Evolutionary conservation across 1,284 basidiomycete species (phyloP).

Genomic region (Takashimella tepidaria): DNA sequence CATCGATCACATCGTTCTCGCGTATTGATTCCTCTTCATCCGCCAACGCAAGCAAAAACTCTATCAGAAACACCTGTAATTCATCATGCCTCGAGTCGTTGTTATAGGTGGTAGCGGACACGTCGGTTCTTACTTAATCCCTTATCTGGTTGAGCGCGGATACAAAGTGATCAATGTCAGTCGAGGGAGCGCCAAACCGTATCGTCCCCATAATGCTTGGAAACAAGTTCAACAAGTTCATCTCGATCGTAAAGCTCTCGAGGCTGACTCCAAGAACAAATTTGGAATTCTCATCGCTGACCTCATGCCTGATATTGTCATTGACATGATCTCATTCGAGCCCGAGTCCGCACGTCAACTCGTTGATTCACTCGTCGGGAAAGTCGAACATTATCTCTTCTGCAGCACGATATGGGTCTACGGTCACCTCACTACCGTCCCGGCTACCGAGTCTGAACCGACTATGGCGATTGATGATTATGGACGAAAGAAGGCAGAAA

Average conservation of each 20-base stretch:
- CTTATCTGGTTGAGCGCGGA: constrained; percentile 2
- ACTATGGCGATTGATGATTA: constrained; percentile 5
- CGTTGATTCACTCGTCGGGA: constrained; percentile 3
- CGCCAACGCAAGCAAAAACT: no score
- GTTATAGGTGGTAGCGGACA: constrained; percentile 7
- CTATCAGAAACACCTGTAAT: no score
- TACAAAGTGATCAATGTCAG: constrained; percentile 10
- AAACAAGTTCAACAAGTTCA: constrained; percentile 2
- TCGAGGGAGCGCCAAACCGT: constrained; percentile 7
- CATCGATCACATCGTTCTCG: no score
- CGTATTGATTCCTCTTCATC: no score
- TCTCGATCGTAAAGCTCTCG: constrained; percentile 5
- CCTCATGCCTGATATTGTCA: constrained; percentile 8
- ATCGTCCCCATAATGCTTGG: constrained; percentile 5
- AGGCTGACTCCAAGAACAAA: neutral
- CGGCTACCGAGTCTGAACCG: neutral
- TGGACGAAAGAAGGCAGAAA: constrained; percentile 2
- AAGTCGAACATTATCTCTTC: constrained; percentile 8
- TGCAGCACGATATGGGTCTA: constrained; percentile 11
- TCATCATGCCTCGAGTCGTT: constrained; percentile 3
- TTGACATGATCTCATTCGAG: constrained; percentile 10
- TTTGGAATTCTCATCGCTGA: constrained; percentile 3
- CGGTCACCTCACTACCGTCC: constrained; percentile 5
- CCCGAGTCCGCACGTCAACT: neutral
- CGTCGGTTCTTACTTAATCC: constrained; percentile 4